Conservation (phyloP, 148 eudicot species). For the Camellia japonica region DNA sequence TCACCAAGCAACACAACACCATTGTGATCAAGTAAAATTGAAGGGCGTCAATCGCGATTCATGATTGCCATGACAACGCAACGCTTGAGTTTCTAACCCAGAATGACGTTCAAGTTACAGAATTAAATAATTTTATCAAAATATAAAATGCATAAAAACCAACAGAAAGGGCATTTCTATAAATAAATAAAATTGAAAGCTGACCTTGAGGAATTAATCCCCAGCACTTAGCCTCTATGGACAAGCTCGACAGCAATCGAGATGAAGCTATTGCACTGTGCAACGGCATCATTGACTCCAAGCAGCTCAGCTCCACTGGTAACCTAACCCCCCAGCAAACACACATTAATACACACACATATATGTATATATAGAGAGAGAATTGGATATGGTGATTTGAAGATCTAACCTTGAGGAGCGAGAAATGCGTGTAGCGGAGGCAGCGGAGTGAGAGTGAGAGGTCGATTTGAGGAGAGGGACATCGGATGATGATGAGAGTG, state of each 20-base stretch:
- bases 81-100: background rate
- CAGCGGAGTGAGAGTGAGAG: background rate
- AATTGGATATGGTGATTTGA: background rate
- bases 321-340: conserved; percentile 10
- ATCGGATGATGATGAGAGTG: background rate
- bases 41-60: background rate
- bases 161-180: background rate
- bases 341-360: background rate
- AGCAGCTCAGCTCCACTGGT: conserved; percentile 25
- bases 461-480: conserved; percentile 4
- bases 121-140: background rate
- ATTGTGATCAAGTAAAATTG: too few species aligned
- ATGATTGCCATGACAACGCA: too few species aligned
- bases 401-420: conserved; percentile 14
- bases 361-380: background rate
- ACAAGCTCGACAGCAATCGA: conserved; percentile 18
- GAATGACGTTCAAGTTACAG: too few species aligned
- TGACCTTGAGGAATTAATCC: conserved; percentile 24
- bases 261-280: conserved; percentile 24
- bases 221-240: conserved; percentile 17
- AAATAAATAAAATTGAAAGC: background rate
- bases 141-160: background rate
- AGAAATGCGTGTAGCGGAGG: conserved; percentile 14
- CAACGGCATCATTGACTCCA: conserved; percentile 25
- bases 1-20: background rate